Base-by-base conservation (phyloP, 192 early-diverging fungal genomes). In the Kickxella alabastrina region DNA sequence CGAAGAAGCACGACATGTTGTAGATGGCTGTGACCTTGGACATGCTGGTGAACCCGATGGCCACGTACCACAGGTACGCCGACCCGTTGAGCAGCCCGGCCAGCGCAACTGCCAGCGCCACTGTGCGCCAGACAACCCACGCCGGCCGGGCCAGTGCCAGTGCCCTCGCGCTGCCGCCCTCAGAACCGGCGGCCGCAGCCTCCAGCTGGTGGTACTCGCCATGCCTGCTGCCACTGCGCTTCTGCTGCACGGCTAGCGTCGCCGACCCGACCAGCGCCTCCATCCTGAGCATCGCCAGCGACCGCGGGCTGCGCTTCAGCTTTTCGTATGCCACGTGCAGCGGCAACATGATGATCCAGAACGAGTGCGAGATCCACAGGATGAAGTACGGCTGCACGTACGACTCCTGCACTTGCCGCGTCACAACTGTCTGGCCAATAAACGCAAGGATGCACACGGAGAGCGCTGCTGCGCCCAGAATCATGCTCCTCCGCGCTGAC, bases 1-100 rank as follows among this genome's bases (percentile, higher is more conserved):
- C 87, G 65, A 85, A 92, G 54, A 92, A 90, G 52, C 86, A 89
- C 17, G 81, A 78, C 18, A 80, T 88, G 66, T 92, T 90, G 80
- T 87, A 88, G 31, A 88, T 86, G 8, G 87, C 90, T 1, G 86
- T 90, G 32, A 90, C 63, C 48, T 83, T 89, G 17, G 86, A 81
- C 82, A 88, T 90, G 26, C 84, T 79, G 6, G 81, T 86, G 32
- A 87, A 65, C 7, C 79, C 79, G 24, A 89, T 81, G 10, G 86
- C 82, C 36, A 83, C 62, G 45, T 92, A 92, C 90, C 90, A 92
- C 32, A 85, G 62, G 54, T 90, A 89, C 14, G 87, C 79, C 24
- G 82, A 79, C 10, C 83, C 48, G 49, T 85, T 88, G 45, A 89
- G 71, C 15, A 85, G 43, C 6, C 72, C 55, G 0, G 85, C 77